Conservation (phyloP, 148 eudicot species). For the Vaccinium corymbosum region DNA sequence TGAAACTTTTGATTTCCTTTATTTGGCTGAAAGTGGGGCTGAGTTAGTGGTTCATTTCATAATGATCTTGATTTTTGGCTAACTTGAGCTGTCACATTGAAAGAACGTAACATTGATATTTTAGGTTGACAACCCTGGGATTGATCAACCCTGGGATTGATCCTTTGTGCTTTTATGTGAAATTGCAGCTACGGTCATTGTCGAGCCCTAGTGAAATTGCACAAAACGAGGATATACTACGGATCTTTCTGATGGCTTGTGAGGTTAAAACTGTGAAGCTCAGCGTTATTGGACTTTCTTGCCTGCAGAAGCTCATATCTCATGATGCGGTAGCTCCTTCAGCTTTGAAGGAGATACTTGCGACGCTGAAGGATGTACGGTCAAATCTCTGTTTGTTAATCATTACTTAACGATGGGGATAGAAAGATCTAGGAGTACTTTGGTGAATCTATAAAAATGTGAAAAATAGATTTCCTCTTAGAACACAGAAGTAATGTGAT, state of each 20-base stretch:
- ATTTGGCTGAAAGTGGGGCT: neutral
- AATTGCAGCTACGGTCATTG: conserved; percentile 84
- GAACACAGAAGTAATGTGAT: neutral
- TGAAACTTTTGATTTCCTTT: neutral
- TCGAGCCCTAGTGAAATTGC: conserved; percentile 92
- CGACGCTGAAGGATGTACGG: conserved; percentile 76
- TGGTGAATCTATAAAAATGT: neutral
- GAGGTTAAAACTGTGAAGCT: conserved; percentile 79
- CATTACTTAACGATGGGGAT: neutral
- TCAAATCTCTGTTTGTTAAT: neutral
- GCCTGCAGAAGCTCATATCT: conserved; percentile 92
- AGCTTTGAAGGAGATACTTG: conserved; percentile 80
- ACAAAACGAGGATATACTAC: conserved; percentile 81
- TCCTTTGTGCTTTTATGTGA: conserved; percentile 3
- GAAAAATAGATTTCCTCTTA: neutral
- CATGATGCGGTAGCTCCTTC: conserved; percentile 93
- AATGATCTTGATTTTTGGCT: neutral
- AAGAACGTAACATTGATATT: neutral
- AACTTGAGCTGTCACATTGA: neutral
- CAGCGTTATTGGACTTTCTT: conserved; percentile 93
- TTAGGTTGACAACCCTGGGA: neutral
- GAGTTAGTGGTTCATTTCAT: conserved; percentile 8
- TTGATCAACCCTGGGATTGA: neutral
- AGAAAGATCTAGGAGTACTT: conserved; percentile 2
- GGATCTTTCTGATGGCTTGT: conserved; percentile 97